Evolutionary conservation across 1,284 basidiomycete genomes (phyloP).

Genomic region (Ustilago nuda): DNA sequence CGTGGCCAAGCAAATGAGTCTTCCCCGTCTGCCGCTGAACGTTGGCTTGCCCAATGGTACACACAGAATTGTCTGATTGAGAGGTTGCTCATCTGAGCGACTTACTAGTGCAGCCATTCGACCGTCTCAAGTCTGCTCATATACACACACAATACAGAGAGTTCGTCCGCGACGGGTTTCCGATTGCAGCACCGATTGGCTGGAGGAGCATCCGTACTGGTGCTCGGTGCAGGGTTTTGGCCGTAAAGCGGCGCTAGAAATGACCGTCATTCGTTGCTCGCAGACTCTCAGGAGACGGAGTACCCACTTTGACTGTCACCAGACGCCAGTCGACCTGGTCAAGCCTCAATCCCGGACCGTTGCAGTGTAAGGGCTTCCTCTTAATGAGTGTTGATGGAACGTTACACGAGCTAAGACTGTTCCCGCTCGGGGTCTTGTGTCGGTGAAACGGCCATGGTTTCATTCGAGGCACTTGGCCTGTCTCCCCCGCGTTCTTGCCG

Average conservation of each 20-base stretch:
- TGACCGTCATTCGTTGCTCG: no score
- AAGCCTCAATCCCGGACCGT: neutral
- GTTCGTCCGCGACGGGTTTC: neutral
- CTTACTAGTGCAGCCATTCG: neutral
- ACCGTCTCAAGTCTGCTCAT: neutral
- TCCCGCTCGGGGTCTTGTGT: conserved; percentile 1
- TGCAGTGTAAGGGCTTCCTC: neutral
- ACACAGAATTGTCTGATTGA: neutral
- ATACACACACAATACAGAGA: neutral
- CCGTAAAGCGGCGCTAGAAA: conserved; percentile 4
- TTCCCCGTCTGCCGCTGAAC: no score
- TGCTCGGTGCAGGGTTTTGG: conserved; percentile 1
- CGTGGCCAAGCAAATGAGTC: no score
- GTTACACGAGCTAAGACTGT: neutral
- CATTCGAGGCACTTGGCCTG: neutral
- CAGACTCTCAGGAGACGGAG: neutral
- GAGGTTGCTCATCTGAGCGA: no score
- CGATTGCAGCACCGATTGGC: neutral
- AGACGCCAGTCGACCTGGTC: neutral
- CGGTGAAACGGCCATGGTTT: neutral
- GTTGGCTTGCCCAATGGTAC: no score
- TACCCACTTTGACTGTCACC: neutral
- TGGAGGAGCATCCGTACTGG: neutral
- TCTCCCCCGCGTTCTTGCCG: conserved; percentile 6
- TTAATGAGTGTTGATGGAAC: neutral